Base-by-base conservation (phyloP, 345 rosid genomes). In the Syzygium aromaticum region DNA sequence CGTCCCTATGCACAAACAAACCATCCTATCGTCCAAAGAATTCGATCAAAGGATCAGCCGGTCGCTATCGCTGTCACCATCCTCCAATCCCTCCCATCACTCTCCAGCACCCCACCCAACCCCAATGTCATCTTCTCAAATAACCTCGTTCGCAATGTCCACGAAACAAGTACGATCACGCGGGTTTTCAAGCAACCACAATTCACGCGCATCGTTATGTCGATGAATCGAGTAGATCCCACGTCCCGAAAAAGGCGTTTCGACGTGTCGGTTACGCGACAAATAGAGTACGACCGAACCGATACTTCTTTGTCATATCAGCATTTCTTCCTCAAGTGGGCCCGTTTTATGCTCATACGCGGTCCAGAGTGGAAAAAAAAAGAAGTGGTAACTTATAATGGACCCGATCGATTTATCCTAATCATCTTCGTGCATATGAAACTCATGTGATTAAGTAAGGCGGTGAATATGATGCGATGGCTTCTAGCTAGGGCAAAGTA, bases 211-310 rank as follows among this genome's bases (percentile, higher is more conserved):
- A 28, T 7, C 0, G 2, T 63, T 11, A 28, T 10, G 17, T n/a
- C 54, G 17, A 14, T 17, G 54, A 19, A 15, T 28, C 2, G 5
- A 63, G 9, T 15, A 63, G 21, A 1, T n/a, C 21, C 77, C 21
- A 7, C 8, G 38, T 3, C 77, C 0, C 11, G 11, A 28, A 28
- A 63, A 14, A 28, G 4, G 21, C 4, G 11, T 28, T 63, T 15
- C 1, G 1, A 43, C 46, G 2, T 3, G 0, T 15, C 1, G 1
- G 1, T 2, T 63, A 63, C 9, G 10, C 7, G 0, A 3, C 3
- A n/a, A 0, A 13, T 6, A n/a, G 1, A n/a, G 1, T 27, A 8
- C 33, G 4, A n/a, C 1, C 7, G 21, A 7, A 7, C 3, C 5
- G 1, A 30, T 64, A 64, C 6, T 54, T 54, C 25, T 54, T 28